A percentile compares a stretch with the other conserved stretches of the same genome.
phyloP scores from a whole-genome alignment of 441 rosid genomes.

The Mallotus japonicus region DNA sequence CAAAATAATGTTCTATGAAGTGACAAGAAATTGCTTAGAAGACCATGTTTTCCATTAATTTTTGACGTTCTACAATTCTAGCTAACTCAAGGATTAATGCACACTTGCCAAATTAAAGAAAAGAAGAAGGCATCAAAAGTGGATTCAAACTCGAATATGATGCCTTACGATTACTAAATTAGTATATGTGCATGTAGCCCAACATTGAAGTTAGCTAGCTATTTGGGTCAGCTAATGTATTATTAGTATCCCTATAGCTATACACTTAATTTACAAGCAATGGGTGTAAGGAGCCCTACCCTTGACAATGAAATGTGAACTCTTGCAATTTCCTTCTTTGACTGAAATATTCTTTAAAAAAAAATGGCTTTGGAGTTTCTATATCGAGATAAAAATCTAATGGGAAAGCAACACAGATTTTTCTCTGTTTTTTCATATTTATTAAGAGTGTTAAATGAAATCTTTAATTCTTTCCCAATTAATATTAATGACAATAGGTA shows the following conservation, averaged over 20 bases:
- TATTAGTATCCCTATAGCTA: neutral
- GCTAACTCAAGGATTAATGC: slow-evolving; percentile 15
- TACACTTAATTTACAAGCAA: neutral
- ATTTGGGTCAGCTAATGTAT: slow-evolving; percentile 10
- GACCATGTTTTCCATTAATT: slow-evolving; percentile 13
- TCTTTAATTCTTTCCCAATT: neutral
- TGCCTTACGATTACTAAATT: neutral
- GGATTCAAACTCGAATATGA: neutral
- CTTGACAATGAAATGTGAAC: slow-evolving; percentile 22
- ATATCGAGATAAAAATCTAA: neutral
- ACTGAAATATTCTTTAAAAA: neutral
- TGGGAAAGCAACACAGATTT: neutral
- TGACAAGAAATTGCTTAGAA: slow-evolving; percentile 4
- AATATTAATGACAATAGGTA: neutral
- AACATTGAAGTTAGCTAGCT: neutral
- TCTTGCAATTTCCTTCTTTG: slow-evolving; percentile 17
- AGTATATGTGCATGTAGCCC: neutral
- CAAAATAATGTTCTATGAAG: neutral
- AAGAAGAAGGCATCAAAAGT: neutral
- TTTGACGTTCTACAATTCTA: neutral
- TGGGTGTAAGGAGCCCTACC: neutral
- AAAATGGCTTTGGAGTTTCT: neutral
- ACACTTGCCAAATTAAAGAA: slow-evolving; percentile 5
- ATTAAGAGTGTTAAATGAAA: neutral
- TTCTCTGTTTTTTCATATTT: neutral